Evolutionary conservation across 2,329 filamentous ascomycete genomes (phyloP).

Genomic region (Dryadomyces sulphureus): DNA sequence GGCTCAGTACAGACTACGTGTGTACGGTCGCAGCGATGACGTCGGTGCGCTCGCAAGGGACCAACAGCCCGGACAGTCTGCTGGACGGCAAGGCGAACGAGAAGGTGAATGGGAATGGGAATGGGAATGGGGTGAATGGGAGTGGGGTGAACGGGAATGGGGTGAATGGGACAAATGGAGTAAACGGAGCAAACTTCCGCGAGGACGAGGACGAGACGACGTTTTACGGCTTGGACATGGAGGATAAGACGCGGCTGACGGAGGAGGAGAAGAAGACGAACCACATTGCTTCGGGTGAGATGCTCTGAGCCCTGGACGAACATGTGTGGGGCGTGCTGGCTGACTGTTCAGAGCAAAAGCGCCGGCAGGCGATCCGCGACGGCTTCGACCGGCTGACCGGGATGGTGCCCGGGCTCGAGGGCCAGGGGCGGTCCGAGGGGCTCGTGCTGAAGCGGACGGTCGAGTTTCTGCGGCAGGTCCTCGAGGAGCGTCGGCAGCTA

Average conservation of each 20-base stretch:
- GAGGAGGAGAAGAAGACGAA: slow-evolving; percentile 24
- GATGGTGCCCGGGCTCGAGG: slow-evolving; percentile 67
- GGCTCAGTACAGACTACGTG: no score
- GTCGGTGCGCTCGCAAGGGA: no score
- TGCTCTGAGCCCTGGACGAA: no score
- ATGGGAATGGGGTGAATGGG: background rate
- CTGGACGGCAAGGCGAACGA: no score
- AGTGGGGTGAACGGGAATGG: background rate
- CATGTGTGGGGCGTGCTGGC: background rate
- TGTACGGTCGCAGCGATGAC: no score
- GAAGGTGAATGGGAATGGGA: background rate
- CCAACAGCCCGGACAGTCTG: background rate
- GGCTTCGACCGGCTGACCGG: slow-evolving; percentile 71
- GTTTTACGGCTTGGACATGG: background rate
- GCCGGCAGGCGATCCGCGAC: slow-evolving; percentile 51
- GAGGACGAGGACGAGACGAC: background rate
- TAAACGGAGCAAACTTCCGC: no score
- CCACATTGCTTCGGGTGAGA: slow-evolving; percentile 21
- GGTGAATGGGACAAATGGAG: background rate
- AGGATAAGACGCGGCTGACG: slow-evolving; percentile 20
- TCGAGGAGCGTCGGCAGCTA: slow-evolving; percentile 42
- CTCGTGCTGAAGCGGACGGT: slow-evolving; percentile 63
- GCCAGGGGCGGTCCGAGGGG: slow-evolving; percentile 73
- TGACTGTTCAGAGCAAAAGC: slow-evolving; percentile 18
- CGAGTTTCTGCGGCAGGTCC: slow-evolving; percentile 46